phyloP scores from a whole-genome alignment of 371 early-diverging fungal genomes.

The Amoeboaphelidium occidentale region DNA sequence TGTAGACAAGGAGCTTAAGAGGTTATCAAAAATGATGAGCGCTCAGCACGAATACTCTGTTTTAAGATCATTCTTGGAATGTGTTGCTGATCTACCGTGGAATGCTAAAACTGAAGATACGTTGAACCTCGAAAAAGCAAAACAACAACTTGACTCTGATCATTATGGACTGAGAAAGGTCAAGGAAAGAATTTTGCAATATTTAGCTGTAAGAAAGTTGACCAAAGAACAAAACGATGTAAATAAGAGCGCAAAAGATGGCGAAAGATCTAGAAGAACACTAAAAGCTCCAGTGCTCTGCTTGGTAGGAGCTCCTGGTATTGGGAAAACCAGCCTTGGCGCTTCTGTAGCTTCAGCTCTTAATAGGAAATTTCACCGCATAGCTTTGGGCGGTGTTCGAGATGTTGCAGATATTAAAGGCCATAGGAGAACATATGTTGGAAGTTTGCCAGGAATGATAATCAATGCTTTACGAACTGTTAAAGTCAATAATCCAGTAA shows the following conservation, averaged over 20 bases:
- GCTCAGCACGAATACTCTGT: constrained; percentile 53
- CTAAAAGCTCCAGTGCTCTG: neutral
- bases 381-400: constrained; percentile 61
- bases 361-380: constrained; percentile 49
- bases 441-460: constrained; percentile 59
- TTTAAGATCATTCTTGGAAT: constrained; percentile 44
- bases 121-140: constrained; percentile 27
- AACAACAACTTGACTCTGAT: constrained; percentile 40
- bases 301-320: constrained; percentile 21
- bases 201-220: constrained; percentile 49
- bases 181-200: constrained; percentile 56
- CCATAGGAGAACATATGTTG: constrained; percentile 70
- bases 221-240: constrained; percentile 42
- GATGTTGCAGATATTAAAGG: constrained; percentile 71
- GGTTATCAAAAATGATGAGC: constrained; percentile 43
- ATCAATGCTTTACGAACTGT: constrained; percentile 43
- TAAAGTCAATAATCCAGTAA: constrained; percentile 52
- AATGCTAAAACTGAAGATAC: constrained; percentile 24
- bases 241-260: no score
- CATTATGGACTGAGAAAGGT: constrained; percentile 62
- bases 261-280: no score
- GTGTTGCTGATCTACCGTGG: constrained; percentile 58
- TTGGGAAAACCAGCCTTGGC: constrained; percentile 66
- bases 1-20: constrained; percentile 38
- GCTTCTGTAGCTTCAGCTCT: constrained; percentile 53